Conservation (phyloP, 2,329 filamentous ascomycete genomes). For the Cordyceps farinosa region DNA sequence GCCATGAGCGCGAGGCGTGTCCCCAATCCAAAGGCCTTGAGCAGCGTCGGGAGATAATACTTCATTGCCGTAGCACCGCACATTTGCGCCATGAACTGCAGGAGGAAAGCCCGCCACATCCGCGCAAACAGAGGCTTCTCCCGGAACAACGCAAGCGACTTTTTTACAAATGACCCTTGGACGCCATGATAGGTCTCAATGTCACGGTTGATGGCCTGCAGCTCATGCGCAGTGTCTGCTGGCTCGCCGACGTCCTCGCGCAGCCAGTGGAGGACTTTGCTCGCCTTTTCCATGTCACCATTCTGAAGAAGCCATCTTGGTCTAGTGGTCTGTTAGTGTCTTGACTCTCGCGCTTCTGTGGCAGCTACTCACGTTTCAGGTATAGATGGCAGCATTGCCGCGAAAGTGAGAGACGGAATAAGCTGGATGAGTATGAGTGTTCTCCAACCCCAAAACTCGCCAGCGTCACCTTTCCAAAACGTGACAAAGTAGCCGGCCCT, state of each 20-base stretch:
- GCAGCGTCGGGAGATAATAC: conserved; percentile 55
- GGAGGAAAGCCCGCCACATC: conserved; percentile 53
- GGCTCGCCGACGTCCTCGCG: conserved; percentile 41
- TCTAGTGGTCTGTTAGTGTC: conserved; percentile 21
- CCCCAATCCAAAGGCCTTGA: conserved; percentile 47
- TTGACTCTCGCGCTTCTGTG: neutral
- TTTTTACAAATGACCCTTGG: conserved; percentile 23
- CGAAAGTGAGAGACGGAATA: conserved; percentile 48
- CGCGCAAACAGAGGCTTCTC: conserved; percentile 46
- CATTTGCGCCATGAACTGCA: conserved; percentile 60
- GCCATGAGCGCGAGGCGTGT: conserved; percentile 48
- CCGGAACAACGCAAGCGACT: conserved; percentile 43
- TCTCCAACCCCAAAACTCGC: conserved; percentile 50
- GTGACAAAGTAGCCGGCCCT: conserved; percentile 56
- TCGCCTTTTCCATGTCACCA: conserved; percentile 40
- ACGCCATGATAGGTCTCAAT: conserved; percentile 35
- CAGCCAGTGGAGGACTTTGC: conserved; percentile 44
- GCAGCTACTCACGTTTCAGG: conserved; percentile 48
- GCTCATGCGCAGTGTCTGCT: conserved; percentile 39
- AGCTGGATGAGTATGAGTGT: conserved; percentile 50
- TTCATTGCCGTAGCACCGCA: conserved; percentile 59
- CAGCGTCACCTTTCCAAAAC: conserved; percentile 45
- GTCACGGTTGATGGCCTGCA: conserved; percentile 45
- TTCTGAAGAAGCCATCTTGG: conserved; percentile 58
- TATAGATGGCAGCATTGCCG: conserved; percentile 46